phyloP scores from a whole-genome alignment of 257 asterid species.

The Euphrasia confusa region DNA sequence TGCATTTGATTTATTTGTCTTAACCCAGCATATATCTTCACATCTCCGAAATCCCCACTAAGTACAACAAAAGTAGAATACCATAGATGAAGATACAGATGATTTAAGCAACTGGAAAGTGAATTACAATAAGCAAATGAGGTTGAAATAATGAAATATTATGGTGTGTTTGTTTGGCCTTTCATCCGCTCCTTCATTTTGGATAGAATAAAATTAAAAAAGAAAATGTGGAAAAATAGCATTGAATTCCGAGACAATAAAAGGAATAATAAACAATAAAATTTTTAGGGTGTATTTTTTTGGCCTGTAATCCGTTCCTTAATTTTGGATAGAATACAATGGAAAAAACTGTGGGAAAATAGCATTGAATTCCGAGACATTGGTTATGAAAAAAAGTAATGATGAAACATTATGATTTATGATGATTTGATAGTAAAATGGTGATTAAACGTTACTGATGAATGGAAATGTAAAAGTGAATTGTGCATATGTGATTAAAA shows the following conservation, averaged over 20 bases:
- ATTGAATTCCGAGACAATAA: no score
- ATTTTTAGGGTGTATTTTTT: not conserved
- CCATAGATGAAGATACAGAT: not conserved
- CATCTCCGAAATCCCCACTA: slow-evolving; percentile 99
- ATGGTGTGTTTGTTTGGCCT: no score
- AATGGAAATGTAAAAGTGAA: not conserved
- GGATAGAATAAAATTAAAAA: no score
- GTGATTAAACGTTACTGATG: not conserved
- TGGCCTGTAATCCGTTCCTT: not conserved
- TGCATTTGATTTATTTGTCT: slow-evolving; percentile 88
- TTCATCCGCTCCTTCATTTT: no score
- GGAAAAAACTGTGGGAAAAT: not conserved
- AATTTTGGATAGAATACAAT: not conserved
- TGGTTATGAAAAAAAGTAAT: not conserved
- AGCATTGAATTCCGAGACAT: not conserved
- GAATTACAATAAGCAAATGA: slow-evolving; percentile 8
- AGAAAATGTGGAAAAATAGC: no score
- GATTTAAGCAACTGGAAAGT: slow-evolving; percentile 3
- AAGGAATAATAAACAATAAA: not conserved
- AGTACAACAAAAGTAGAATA: slow-evolving; percentile 23
- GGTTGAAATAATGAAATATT: no score
- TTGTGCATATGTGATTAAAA: not conserved
- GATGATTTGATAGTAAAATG: not conserved
- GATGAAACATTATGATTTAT: not conserved
- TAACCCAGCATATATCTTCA: slow-evolving; percentile 99